These are phyloP conservation scores for Hypoxylon crocopeplum DNA, from an alignment of 495 filamentous ascomycete species.

Conservation along the genomic window DNA sequence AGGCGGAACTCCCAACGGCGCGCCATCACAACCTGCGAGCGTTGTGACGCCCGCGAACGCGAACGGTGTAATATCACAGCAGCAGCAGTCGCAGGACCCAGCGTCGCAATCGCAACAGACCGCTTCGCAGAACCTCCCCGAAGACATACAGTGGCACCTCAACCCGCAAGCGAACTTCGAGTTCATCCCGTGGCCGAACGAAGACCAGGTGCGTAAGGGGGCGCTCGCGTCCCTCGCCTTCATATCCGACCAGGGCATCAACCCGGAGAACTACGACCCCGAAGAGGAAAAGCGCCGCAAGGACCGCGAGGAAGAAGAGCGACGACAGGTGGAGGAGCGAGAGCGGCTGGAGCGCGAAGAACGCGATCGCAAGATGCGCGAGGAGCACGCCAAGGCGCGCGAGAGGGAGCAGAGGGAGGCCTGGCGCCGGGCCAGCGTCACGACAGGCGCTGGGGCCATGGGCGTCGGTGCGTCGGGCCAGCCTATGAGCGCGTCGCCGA, in stretches of 20 bases:
- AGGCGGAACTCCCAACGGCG: slow-evolving; percentile 37
- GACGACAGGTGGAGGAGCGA: slow-evolving; percentile 48
- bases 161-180: slow-evolving; percentile 55
- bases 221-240: slow-evolving; percentile 65
- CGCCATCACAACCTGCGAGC: slow-evolving; percentile 5
- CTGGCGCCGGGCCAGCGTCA: slow-evolving; percentile 46
- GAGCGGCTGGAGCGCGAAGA: slow-evolving; percentile 54
- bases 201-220: slow-evolving; percentile 66
- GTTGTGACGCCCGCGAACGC: background rate
- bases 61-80: slow-evolving; percentile 20
- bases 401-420: slow-evolving; percentile 43
- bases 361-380: slow-evolving; percentile 44
- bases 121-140: slow-evolving; percentile 37
- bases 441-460: background rate
- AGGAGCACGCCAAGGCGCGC: slow-evolving; percentile 45
- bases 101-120: slow-evolving; percentile 1
- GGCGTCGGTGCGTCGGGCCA: background rate
- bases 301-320: slow-evolving; percentile 49
- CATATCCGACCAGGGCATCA: slow-evolving; percentile 63
- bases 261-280: slow-evolving; percentile 62
- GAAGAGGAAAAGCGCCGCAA: slow-evolving; percentile 54
- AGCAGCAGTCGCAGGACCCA: slow-evolving; percentile 9
- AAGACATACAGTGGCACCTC: slow-evolving; percentile 53
- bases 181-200: slow-evolving; percentile 74
- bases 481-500: slow-evolving; percentile 9